Evolutionary conservation across 176 grass and related monocot species (phyloP).

Genomic region (Urochloa ruziziensis): DNA sequence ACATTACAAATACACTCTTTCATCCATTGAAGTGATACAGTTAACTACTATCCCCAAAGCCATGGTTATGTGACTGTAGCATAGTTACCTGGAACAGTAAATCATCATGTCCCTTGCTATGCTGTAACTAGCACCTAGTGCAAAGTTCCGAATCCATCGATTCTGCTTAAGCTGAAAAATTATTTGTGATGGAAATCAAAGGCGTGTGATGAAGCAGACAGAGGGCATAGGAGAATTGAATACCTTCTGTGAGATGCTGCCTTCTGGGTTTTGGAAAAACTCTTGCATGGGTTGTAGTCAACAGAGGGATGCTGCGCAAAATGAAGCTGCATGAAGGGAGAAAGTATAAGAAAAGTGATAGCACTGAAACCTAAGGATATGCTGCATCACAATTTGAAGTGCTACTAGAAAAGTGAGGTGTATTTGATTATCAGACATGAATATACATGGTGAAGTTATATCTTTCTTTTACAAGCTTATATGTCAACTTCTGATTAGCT

Average conservation of each 20-base stretch:
- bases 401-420: not conserved
- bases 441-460: no score
- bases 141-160: no score
- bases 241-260: constrained; percentile 52
- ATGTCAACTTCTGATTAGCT: no score
- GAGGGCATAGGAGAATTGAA: not conserved
- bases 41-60: no score
- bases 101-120: no score
- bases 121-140: no score
- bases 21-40: no score
- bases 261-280: constrained; percentile 30
- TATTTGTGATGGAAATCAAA: not conserved
- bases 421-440: not conserved
- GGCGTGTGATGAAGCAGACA: not conserved
- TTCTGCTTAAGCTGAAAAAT: no score
- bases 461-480: no score
- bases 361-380: not conserved
- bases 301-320: constrained; percentile 73
- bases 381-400: not conserved
- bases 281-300: constrained; percentile 46
- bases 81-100: no score
- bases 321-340: constrained; percentile 58
- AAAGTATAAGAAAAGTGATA: not conserved
- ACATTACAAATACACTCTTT: no score
- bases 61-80: no score